Conservation (phyloP, 2,329 filamentous ascomycete species). For the Ophiostoma montium region DNA sequence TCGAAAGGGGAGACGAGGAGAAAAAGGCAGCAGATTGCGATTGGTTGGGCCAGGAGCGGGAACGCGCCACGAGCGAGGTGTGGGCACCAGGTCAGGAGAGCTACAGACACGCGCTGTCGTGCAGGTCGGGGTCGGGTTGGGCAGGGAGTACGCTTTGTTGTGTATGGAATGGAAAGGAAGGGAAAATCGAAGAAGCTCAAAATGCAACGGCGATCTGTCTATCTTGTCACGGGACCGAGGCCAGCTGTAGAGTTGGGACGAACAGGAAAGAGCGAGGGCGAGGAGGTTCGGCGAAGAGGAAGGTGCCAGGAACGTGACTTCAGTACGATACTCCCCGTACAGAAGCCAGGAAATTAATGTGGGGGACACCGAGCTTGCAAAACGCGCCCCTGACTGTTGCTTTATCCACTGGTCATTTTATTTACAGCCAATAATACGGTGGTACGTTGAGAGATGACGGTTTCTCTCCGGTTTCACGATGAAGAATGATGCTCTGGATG, state of each 20-base stretch:
- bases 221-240: background rate
- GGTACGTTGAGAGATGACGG: too few species aligned
- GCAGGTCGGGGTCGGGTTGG: background rate
- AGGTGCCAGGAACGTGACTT: conserved; percentile 5
- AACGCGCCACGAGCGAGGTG: conserved; percentile 5
- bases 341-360: conserved; percentile 8
- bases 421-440: too few species aligned
- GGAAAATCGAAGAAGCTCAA: background rate
- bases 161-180: background rate
- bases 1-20: background rate
- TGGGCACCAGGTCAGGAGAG: conserved; percentile 2
- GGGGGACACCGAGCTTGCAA: background rate
- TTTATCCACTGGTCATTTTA: too few species aligned
- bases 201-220: background rate
- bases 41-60: conserved; percentile 1
- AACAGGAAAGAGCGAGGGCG: background rate
- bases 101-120: background rate
- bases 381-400: too few species aligned
- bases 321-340: too few species aligned
- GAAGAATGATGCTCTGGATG: too few species aligned
- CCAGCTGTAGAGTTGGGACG: background rate
- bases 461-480: too few species aligned
- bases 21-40: conserved; percentile 5
- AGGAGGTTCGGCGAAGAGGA: background rate
- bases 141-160: background rate